Base-by-base conservation (phyloP, 345 rosid species). In the Ceriops zippeliana region DNA sequence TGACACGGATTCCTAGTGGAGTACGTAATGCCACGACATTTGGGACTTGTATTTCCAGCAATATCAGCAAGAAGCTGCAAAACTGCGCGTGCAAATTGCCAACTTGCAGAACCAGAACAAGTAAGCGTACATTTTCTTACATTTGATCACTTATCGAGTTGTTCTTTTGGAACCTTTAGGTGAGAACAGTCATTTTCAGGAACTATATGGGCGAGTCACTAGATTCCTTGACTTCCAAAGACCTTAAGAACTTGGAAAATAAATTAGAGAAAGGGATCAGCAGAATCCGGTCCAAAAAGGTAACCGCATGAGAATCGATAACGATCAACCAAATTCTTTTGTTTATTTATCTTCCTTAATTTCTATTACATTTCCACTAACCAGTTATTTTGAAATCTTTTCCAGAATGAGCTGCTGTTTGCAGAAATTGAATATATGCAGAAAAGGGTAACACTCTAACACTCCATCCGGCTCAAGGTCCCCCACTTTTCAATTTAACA, bases 371-470 rank as follows among this genome's bases (percentile, higher is more conserved):
- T 47, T 61, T 58, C 26, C 21, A 53, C 52, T 77, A 32, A 72
- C 62, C 15, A 58, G 10, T 32, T 17, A 34, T 16, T 69, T 47
- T 46, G 26, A 42, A 52, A 68, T 62, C 17, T 57, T 47, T 58
- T 28, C 62, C 90, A 95, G 99, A 88, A 89, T 67, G 98, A 95
- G 81, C 86, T 84, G 66, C 61, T 95, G 73, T 88, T 87, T 69
- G 80, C 99, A 0, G 99, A 95, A 80, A 89, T 95, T 30, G 97
- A 95, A 72, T 91, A 84, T 70, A 90, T 95, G 99, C 98, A 90
- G 81, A 95, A 86, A 70, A 86, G 96, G 88, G 97, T 91, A 86
- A 78, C 37, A 52, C 35, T 59, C 21, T 60, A 28, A 16, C 30
- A 6, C 34, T 67, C 70, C 10, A 3, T 54, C 21, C 22, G 58